Evolutionary conservation across 164 flowering plant genomes (phyloP).

Genomic region (Santalum album): DNA sequence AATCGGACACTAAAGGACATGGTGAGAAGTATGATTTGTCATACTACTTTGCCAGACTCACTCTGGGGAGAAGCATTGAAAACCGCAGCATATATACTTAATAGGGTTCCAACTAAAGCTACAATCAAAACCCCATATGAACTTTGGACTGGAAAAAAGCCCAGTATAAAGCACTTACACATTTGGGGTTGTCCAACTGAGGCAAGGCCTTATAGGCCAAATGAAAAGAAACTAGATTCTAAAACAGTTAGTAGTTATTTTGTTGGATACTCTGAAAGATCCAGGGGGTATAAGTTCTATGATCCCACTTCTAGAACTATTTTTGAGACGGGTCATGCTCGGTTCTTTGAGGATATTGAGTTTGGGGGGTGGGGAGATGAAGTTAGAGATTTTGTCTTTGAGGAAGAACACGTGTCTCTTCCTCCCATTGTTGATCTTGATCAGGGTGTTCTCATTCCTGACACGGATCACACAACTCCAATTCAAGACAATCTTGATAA

Average conservation of each 20-base stretch:
- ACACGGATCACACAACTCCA: background rate
- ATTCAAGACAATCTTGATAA: background rate
- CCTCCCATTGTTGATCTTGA: background rate
- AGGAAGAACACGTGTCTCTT: background rate
- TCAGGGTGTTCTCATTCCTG: background rate
- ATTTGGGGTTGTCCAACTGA: background rate
- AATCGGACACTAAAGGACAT: background rate
- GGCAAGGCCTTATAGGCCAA: background rate
- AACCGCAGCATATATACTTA: background rate
- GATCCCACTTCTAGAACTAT: background rate
- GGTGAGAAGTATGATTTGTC: no score
- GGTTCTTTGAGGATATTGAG: background rate
- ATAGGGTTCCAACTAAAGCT: background rate
- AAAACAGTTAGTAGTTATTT: background rate
- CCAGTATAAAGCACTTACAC: background rate
- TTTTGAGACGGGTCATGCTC: background rate
- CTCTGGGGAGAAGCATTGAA: background rate
- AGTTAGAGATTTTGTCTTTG: background rate
- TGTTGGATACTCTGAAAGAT: background rate
- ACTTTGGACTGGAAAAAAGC: background rate
- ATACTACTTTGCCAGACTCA: background rate
- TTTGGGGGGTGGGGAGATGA: background rate
- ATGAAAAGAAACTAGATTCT: background rate
- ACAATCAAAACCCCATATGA: background rate
- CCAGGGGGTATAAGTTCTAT: background rate